Evolutionary conservation across 2,329 filamentous ascomycete species (phyloP).

Genomic region (Thelonectria discophora): DNA sequence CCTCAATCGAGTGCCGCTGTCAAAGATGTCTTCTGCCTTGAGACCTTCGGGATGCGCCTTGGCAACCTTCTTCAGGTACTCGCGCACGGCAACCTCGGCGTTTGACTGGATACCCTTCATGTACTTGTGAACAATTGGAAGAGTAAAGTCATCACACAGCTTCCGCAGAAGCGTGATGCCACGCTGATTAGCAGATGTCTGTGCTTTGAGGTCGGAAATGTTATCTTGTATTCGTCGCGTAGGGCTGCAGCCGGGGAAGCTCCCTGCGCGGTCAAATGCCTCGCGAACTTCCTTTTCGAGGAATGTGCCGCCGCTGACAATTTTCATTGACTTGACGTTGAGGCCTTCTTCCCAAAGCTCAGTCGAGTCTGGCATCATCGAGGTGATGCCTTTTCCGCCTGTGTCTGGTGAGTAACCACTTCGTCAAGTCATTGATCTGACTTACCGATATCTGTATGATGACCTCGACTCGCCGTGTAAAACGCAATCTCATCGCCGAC

Average conservation of each 20-base stretch:
- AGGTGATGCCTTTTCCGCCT: slow-evolving; percentile 49
- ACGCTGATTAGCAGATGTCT: slow-evolving; percentile 54
- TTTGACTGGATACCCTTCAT: slow-evolving; percentile 51
- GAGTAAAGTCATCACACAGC: slow-evolving; percentile 47
- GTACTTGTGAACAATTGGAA: slow-evolving; percentile 47
- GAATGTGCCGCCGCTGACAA: slow-evolving; percentile 49
- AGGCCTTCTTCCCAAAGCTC: slow-evolving; percentile 56
- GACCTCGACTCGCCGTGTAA: slow-evolving; percentile 49
- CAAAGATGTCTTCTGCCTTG: slow-evolving; percentile 46
- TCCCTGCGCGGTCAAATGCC: slow-evolving; percentile 46
- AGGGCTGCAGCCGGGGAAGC: slow-evolving; percentile 49
- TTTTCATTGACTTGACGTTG: slow-evolving; percentile 50
- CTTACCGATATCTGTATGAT: slow-evolving; percentile 49
- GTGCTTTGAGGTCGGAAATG: slow-evolving; percentile 55
- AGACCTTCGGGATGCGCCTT: slow-evolving; percentile 53
- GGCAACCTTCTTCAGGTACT: slow-evolving; percentile 47
- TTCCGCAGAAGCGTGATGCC: slow-evolving; percentile 47
- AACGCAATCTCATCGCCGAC: slow-evolving; percentile 46
- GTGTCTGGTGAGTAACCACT: background rate
- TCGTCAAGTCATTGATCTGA: background rate
- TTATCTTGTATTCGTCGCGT: slow-evolving; percentile 52
- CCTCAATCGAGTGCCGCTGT: slow-evolving; percentile 49
- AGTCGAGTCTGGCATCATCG: slow-evolving; percentile 53
- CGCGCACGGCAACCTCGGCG: slow-evolving; percentile 48
- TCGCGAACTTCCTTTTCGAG: slow-evolving; percentile 46